Evolutionary conservation across 2,329 filamentous ascomycete species (phyloP).

Genomic region (Penicillium sp.): DNA sequence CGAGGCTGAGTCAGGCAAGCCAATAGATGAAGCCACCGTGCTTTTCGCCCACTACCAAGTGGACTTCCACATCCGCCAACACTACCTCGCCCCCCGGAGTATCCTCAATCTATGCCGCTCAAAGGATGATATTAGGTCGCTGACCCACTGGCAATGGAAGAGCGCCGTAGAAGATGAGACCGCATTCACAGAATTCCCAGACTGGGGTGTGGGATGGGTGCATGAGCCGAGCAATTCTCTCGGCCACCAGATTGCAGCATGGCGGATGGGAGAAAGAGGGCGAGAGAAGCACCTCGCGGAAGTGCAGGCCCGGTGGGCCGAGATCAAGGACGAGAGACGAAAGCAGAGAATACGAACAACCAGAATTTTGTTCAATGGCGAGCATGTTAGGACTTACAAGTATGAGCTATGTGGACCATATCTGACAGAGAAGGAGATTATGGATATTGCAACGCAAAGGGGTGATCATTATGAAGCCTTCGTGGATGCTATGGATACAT

Average conservation of each 20-base stretch:
- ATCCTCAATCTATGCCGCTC: conserved; percentile 25
- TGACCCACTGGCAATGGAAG: conserved; percentile 23
- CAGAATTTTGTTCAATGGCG: neutral
- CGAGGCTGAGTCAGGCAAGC: neutral
- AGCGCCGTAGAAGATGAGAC: conserved; percentile 3
- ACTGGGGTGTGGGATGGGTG: conserved; percentile 2
- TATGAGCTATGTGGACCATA: neutral
- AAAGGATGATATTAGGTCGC: conserved; percentile 20
- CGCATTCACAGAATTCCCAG: neutral
- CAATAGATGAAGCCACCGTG: conserved; percentile 11
- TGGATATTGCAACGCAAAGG: neutral
- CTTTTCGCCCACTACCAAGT: conserved; percentile 25
- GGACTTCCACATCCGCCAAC: conserved; percentile 29
- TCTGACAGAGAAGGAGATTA: neutral
- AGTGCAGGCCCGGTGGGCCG: conserved; percentile 11
- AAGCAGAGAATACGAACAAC: conserved; percentile 9
- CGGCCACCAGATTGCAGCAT: neutral
- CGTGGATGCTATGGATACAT: neutral
- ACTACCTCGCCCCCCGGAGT: conserved; percentile 20
- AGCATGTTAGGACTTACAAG: neutral
- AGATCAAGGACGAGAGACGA: conserved; percentile 15
- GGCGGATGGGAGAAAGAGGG: neutral
- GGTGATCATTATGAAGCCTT: neutral
- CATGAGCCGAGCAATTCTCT: conserved; percentile 3
- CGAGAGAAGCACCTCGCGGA: conserved; percentile 7